Percentiles rank a stretch among this genome's conserved stretches.
Evolutionary conservation across 2,329 filamentous ascomycete species (phyloP).

Genomic region (Fusarium abutilonis): DNA sequence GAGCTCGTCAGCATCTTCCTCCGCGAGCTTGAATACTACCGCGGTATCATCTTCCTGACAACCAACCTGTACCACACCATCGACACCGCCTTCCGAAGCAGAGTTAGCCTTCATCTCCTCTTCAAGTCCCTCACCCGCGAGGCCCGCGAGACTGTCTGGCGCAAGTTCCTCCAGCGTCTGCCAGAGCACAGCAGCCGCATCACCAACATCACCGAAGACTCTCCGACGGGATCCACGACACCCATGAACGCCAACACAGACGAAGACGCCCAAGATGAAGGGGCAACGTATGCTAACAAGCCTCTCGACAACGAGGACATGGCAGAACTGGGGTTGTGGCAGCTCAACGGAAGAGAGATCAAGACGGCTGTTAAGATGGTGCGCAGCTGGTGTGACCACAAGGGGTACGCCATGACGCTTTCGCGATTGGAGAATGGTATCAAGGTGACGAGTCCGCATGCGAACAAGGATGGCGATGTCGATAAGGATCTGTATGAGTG

Average conservation of each 20-base stretch:
- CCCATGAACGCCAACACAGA: constrained; percentile 4
- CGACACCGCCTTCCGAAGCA: constrained; percentile 57
- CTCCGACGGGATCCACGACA: constrained; percentile 11
- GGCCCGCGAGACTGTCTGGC: constrained; percentile 56
- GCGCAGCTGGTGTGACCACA: constrained; percentile 56
- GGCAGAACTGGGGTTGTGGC: constrained; percentile 52
- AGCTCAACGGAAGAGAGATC: constrained; percentile 59
- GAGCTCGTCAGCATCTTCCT: constrained; percentile 60
- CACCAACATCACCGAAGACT: constrained; percentile 4
- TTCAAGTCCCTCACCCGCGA: constrained; percentile 54
- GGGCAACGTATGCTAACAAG: constrained; percentile 6
- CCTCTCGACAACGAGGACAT: constrained; percentile 51
- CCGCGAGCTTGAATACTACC: constrained; percentile 57
- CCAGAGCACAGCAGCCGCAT: constrained; percentile 25
- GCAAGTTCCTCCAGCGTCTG: constrained; percentile 56
- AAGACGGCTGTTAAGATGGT: constrained; percentile 60
- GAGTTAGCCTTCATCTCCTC: constrained; percentile 59
- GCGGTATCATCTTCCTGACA: constrained; percentile 58
- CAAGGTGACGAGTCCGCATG: constrained; percentile 56
- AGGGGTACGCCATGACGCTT: constrained; percentile 55
- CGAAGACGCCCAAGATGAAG: neutral
- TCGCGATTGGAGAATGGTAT: constrained; percentile 57
- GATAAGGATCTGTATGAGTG: constrained; percentile 45
- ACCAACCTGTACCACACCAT: constrained; percentile 56
- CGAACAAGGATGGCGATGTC: constrained; percentile 48